Conservation (phyloP, 2,329 filamentous ascomycete genomes). For the Arthrobotrys megalospora region DNA sequence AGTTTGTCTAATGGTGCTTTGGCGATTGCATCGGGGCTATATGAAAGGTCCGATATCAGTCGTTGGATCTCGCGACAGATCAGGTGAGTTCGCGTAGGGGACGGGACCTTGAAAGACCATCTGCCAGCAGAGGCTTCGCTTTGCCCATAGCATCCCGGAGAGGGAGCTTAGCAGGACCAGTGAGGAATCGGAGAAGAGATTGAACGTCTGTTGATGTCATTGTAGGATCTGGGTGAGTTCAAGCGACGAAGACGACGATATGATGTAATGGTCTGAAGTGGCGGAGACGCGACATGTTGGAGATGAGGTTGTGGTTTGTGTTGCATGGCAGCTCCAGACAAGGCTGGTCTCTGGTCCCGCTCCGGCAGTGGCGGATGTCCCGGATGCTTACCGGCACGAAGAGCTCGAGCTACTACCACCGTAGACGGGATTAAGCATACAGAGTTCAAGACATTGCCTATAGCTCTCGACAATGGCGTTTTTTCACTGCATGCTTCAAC, state of each 20-base stretch:
- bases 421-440: not conserved
- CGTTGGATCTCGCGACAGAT: not conserved
- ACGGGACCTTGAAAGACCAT: conserved; percentile 44
- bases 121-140: conserved; percentile 48
- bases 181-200: conserved; percentile 49
- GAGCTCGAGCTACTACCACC: not conserved
- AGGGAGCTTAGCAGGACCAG: conserved; percentile 46
- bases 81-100: conserved; percentile 8
- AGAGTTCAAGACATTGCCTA: too few relatives aligned
- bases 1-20: conserved; percentile 45
- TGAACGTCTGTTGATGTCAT: conserved; percentile 55
- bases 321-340: conserved; percentile 26
- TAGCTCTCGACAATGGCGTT: not conserved
- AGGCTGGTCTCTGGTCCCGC: conserved; percentile 18
- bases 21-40: conserved; percentile 45
- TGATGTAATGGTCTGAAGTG: conserved; percentile 38
- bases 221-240: not conserved
- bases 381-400: not conserved
- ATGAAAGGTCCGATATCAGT: not conserved
- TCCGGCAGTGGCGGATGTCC: conserved; percentile 20
- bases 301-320: conserved; percentile 34
- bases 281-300: conserved; percentile 39
- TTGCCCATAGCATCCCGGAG: conserved; percentile 50
- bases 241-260: conserved; percentile 21
- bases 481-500: too few relatives aligned